Conservation (phyloP, 495 filamentous ascomycete species). For the Penicillium arizonense region DNA sequence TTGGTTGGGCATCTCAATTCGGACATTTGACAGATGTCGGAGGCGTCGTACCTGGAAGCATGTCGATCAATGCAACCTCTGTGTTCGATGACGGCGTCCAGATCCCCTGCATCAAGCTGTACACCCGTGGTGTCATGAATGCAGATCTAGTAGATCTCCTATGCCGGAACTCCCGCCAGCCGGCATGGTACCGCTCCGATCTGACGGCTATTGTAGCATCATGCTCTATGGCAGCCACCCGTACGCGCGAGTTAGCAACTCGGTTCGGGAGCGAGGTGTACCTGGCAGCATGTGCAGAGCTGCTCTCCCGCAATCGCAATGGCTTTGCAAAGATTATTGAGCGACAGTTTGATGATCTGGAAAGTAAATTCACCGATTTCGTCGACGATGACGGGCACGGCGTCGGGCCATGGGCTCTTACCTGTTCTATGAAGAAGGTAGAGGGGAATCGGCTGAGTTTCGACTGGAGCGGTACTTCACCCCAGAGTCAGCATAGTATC, state of each 20-base stretch:
- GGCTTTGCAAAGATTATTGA: conserved; percentile 45
- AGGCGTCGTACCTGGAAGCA: conserved; percentile 50
- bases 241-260: conserved; percentile 43
- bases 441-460: conserved; percentile 36
- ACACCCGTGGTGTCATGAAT: conserved; percentile 42
- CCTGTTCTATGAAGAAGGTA: conserved; percentile 45
- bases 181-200: conserved; percentile 50
- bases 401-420: conserved; percentile 45
- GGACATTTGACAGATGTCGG: conserved; percentile 52
- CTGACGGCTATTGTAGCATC: conserved; percentile 47
- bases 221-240: conserved; percentile 42
- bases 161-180: conserved; percentile 48
- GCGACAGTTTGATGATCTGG: conserved; percentile 39
- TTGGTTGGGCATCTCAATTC: conserved; percentile 51
- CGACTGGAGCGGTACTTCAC: conserved; percentile 48
- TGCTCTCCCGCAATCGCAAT: conserved; percentile 43
- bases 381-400: conserved; percentile 54
- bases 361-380: conserved; percentile 47
- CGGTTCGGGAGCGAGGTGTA: conserved; percentile 44
- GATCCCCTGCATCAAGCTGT: conserved; percentile 50
- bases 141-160: conserved; percentile 41
- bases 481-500: conserved; percentile 47
- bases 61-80: conserved; percentile 50
- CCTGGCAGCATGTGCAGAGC: conserved; percentile 40
- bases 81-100: conserved; percentile 53